Evolutionary conservation across 352 stramenopile genomes (phyloP), one percentile per base, ranked within the genome.

Genomic region (Phytopythium cucurbitacearum): DNA sequence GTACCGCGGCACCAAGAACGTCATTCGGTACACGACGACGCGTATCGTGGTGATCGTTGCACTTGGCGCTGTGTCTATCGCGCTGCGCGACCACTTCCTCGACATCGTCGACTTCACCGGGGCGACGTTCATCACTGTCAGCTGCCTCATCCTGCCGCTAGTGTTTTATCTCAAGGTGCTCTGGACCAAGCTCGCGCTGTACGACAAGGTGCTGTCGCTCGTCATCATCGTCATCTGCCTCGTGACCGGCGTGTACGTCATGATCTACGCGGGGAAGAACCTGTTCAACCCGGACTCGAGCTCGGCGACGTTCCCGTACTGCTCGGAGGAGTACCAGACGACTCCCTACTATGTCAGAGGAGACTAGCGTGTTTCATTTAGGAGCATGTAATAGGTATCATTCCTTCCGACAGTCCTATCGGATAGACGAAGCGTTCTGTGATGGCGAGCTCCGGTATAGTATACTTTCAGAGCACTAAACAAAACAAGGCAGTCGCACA

Each of bases 31-130:
- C 53, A 50, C 74, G 2, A 7, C 37, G 0, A 43, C 77, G 33
- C 67, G 72, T 1, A 49, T 78, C 13, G 58, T 48, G 16, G 65
- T 80, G 50, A 51, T 80, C 5, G 55, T 28, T 2, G 21, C 21
- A 28, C 21, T 28, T 28, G 21, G 21, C 15, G 32, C 32, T 5
- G 62, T 37, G 7, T 66, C 62, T 16, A 69, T 69, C 16, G 57
- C 53, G 3, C 53, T 69, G 10, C 52, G 49, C 8, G 58, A 69
- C 45, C 48, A 66, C 49, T 69, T 69, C 54, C 58, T 67, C 42
- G 69, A 75, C 48, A 56, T 79, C 33, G 52, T 67, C n/a, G 69
- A 79, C 45, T 79, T 79, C 43, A 67, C 69, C 16, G 69, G 69
- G 5, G 66, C 69, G 3, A 73, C 66, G 41, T 52, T 60, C 43